Conservation (phyloP, 352 stramenopile genomes). For the Phytophthora litchii region DNA sequence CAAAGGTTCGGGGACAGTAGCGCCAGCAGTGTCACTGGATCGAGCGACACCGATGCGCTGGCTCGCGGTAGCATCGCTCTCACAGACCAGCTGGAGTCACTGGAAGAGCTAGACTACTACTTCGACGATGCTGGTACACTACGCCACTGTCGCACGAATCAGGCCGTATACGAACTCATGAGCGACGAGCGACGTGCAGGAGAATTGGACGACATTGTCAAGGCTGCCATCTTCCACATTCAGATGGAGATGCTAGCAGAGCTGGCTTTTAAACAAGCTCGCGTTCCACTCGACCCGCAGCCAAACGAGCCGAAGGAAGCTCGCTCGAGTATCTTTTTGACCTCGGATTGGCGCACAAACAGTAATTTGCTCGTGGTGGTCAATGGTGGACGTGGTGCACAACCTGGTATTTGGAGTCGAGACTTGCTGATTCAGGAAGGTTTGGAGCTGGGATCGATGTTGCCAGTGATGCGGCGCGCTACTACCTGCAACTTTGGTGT, state of each 20-base stretch:
- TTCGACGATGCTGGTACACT: slow-evolving; percentile 74
- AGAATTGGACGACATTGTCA: slow-evolving; percentile 82
- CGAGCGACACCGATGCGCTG: slow-evolving; percentile 13
- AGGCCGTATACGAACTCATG: slow-evolving; percentile 81
- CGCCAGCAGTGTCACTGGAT: slow-evolving; percentile 23
- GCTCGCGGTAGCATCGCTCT: slow-evolving; percentile 47
- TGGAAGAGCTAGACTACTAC: slow-evolving; percentile 83
- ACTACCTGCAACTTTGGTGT: slow-evolving; percentile 54
- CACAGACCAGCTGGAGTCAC: slow-evolving; percentile 72
- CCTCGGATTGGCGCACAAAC: slow-evolving; percentile 67
- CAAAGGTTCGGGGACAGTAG: slow-evolving; percentile 44
- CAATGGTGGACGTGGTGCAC: slow-evolving; percentile 65
- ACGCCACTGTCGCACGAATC: slow-evolving; percentile 72
- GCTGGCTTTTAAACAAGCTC: slow-evolving; percentile 74
- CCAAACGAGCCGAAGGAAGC: slow-evolving; percentile 72
- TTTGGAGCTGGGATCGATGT: slow-evolving; percentile 77
- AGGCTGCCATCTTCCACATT: slow-evolving; percentile 85
- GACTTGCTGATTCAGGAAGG: slow-evolving; percentile 80
- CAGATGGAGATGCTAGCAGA: slow-evolving; percentile 87
- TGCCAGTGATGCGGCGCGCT: slow-evolving; percentile 65
- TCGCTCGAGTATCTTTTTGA: slow-evolving; percentile 74
- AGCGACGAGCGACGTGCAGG: slow-evolving; percentile 65
- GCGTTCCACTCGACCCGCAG: slow-evolving; percentile 61
- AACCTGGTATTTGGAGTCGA: slow-evolving; percentile 82
- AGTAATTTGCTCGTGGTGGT: slow-evolving; percentile 72